Percentiles rank a stretch among this genome's conserved stretches.
Conservation (phyloP, 306 rosid species). For the Vigna angularis region DNA sequence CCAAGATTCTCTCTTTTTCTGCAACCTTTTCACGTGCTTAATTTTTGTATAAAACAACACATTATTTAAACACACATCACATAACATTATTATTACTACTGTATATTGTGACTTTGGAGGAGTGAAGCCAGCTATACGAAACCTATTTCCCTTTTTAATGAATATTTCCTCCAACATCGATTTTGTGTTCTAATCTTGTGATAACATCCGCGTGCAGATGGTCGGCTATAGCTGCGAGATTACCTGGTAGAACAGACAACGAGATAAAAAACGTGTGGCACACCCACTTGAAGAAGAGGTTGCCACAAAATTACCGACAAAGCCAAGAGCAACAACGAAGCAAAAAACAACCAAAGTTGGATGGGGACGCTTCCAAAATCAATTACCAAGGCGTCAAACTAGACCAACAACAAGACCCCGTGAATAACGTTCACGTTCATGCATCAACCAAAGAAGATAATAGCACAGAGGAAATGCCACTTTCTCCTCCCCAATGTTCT, state of each 20-base stretch:
- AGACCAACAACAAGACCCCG: slow-evolving; percentile 1
- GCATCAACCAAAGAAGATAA: not conserved
- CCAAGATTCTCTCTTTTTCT: slow-evolving; percentile 46
- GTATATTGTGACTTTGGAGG: too few relatives aligned
- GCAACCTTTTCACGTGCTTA: slow-evolving; percentile 39
- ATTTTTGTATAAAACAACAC: not conserved
- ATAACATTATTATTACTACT: not conserved
- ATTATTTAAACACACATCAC: not conserved
- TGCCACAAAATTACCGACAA: slow-evolving; percentile 45
- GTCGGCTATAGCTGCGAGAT: slow-evolving; percentile 84
- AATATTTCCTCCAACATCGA: not conserved
- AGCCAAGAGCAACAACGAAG: slow-evolving; percentile 27
- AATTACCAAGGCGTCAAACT: not conserved
- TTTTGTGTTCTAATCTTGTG: not conserved
- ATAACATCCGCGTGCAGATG: slow-evolving; percentile 56
- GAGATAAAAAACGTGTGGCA: slow-evolving; percentile 97
- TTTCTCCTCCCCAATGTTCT: slow-evolving; percentile 60
- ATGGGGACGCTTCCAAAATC: not conserved
- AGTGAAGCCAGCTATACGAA: too few relatives aligned
- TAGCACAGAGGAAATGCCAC: slow-evolving; percentile 3
- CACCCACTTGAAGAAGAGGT: slow-evolving; percentile 85
- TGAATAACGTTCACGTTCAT: not conserved
- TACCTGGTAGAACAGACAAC: slow-evolving; percentile 92
- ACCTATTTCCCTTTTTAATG: not conserved
- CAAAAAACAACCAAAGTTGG: slow-evolving; percentile 38